Conservation (phyloP, 495 filamentous ascomycete genomes). For the Aspergillus biplanus region DNA sequence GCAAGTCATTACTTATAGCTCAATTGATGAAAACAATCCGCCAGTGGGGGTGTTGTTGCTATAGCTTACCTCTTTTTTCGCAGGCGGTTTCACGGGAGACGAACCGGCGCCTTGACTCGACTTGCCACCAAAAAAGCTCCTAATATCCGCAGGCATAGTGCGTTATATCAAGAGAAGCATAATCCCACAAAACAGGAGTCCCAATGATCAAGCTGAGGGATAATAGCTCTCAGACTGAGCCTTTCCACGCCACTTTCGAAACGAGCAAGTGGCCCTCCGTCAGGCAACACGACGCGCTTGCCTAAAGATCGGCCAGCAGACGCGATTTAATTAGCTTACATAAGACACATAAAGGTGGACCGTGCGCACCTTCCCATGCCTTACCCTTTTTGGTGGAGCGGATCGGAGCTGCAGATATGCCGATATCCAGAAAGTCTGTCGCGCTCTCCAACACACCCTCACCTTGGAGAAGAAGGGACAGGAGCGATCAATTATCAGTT, state of each 20-base stretch:
- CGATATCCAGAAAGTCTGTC: constrained; percentile 30
- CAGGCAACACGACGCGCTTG: constrained; percentile 39
- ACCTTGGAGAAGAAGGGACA: constrained; percentile 12
- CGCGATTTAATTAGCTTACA: constrained; percentile 41
- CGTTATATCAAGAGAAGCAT: constrained; percentile 14
- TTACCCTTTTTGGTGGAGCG: constrained; percentile 29
- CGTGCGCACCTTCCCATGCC: constrained; percentile 28
- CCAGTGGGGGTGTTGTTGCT: background rate
- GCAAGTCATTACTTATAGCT: background rate
- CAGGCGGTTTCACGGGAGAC: constrained; percentile 36
- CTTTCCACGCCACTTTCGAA: background rate
- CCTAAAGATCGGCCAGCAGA: constrained; percentile 26
- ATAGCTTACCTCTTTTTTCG: constrained; percentile 47
- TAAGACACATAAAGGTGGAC: constrained; percentile 34
- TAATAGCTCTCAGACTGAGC: background rate
- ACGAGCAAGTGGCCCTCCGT: constrained; percentile 6
- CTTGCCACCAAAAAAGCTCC: constrained; percentile 74
- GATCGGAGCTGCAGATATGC: constrained; percentile 40
- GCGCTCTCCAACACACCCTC: constrained; percentile 15
- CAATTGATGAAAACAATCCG: background rate
- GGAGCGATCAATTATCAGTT: constrained; percentile 21
- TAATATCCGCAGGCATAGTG: constrained; percentile 75
- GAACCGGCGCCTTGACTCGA: constrained; percentile 35
- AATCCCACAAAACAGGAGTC: background rate
- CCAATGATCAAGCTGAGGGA: background rate